Percentiles rank a stretch among this genome's conserved stretches.
Conservation (phyloP, 805 yeast genomes). For the Cyberlindnera maclurae region DNA sequence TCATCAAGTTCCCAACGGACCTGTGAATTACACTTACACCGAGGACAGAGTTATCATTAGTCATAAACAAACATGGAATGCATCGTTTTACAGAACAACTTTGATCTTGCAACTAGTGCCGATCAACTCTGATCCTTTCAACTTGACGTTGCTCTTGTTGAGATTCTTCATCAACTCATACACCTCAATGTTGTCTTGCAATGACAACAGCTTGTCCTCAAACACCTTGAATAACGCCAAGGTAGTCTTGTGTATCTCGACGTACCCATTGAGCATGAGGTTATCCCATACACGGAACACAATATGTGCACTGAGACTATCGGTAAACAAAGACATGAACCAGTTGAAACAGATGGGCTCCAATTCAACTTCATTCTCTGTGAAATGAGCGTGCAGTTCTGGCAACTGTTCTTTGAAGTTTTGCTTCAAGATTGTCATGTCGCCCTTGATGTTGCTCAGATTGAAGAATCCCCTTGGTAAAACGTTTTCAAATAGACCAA, state of each 20-base stretch:
- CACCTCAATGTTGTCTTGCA: conserved; percentile 26
- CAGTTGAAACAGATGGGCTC: conserved; percentile 48
- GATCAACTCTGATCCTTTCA: conserved; percentile 21
- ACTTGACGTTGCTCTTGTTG: conserved; percentile 20
- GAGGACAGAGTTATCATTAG: background rate
- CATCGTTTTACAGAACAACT: conserved; percentile 1
- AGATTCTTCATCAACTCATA: conserved; percentile 31
- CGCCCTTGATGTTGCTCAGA: conserved; percentile 31
- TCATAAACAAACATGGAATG: background rate
- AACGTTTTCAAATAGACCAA: conserved; percentile 40
- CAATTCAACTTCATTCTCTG: conserved; percentile 32
- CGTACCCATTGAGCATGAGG: conserved; percentile 33
- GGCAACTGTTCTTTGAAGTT: conserved; percentile 35
- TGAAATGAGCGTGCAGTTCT: conserved; percentile 30
- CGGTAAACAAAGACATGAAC: conserved; percentile 51
- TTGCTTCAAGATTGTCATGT: conserved; percentile 31
- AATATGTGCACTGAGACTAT: conserved; percentile 41
- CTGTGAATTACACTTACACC: background rate
- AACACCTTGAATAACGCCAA: conserved; percentile 32
- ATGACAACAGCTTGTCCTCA: conserved; percentile 25
- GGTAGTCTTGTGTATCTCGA: conserved; percentile 28
- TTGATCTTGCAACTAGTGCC: conserved; percentile 11
- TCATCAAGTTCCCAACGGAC: conserved; percentile 49
- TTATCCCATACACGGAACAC: conserved; percentile 48
- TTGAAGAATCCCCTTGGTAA: conserved; percentile 38